Conservation (phyloP, 1,284 basidiomycete species). For the Puccinia hordei region DNA sequence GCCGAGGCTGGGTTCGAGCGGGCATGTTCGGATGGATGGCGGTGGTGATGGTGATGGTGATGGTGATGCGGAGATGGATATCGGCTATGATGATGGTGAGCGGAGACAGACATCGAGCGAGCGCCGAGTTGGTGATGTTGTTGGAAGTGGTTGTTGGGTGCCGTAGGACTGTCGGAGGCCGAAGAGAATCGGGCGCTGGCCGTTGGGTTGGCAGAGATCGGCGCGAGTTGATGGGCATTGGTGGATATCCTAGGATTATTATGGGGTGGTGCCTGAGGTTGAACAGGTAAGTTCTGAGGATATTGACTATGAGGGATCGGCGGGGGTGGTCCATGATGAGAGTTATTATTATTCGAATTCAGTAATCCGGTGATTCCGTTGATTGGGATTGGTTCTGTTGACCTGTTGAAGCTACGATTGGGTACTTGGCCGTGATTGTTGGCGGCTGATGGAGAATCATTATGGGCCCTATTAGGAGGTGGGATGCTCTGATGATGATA, state of each 20-base stretch:
- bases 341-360: conserved; percentile 25
- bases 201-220: conserved; percentile 12
- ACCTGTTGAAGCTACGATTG: conserved; percentile 16
- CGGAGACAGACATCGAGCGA: conserved; percentile 28
- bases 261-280: neutral
- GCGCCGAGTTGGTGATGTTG: conserved; percentile 15
- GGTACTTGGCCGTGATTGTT: conserved; percentile 18
- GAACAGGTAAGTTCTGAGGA: conserved; percentile 3
- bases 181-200: conserved; percentile 11
- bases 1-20: conserved; percentile 14
- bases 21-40: conserved; percentile 13
- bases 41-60: conserved; percentile 30
- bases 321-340: conserved; percentile 6
- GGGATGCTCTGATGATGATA: conserved; percentile 4
- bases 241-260: conserved; percentile 7
- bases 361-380: conserved; percentile 42
- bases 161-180: conserved; percentile 17
- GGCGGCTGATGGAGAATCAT: neutral
- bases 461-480: neutral
- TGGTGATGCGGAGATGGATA: conserved; percentile 37
- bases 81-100: conserved; percentile 29
- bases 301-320: conserved; percentile 38
- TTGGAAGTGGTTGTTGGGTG: conserved; percentile 34
- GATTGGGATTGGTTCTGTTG: conserved; percentile 22
- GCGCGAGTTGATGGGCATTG: conserved; percentile 14